A percentile compares a stretch with the other conserved stretches of the same genome.
These are phyloP conservation scores for Hibiscus tridactylites DNA, from an alignment of 345 rosid species.

Conservation along the genomic window DNA sequence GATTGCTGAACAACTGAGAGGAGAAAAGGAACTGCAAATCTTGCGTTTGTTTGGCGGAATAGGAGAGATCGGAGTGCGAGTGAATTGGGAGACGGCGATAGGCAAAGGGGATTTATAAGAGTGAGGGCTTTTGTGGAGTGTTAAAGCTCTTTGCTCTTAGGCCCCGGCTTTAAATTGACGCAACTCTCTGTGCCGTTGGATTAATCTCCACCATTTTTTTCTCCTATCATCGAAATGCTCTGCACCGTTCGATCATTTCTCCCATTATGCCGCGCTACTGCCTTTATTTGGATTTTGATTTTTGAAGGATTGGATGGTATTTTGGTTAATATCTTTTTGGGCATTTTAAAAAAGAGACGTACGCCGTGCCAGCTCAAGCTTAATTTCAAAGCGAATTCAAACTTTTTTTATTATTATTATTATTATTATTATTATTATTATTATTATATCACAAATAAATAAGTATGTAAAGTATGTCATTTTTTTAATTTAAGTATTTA, in stretches of 20 bases:
- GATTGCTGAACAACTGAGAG: background rate
- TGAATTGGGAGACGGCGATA: conserved; percentile 7
- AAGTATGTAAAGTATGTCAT: too few species aligned
- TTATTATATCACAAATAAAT: too few species aligned
- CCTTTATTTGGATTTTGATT: background rate
- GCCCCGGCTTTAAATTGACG: conserved; percentile 36
- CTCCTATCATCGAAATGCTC: background rate
- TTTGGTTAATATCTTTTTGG: background rate
- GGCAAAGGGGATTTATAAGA: background rate
- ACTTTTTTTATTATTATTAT: too few species aligned
- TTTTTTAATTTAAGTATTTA: too few species aligned
- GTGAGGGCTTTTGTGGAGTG: conserved; percentile 5
- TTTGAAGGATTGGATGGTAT: background rate
- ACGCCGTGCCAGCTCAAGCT: background rate
- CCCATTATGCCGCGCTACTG: background rate
- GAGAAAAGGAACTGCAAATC: background rate
- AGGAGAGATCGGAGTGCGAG: conserved; percentile 9
- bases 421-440: too few species aligned
- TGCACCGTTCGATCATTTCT: conserved; percentile 33
- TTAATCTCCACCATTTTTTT: conserved; percentile 5
- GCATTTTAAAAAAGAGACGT: background rate
- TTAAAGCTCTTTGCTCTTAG: background rate
- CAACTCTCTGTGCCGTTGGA: conserved; percentile 36
- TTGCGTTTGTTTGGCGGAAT: background rate
- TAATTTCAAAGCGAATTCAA: too few species aligned